Conservation (phyloP, 2,329 filamentous ascomycete genomes). For the Curvularia sp. region DNA sequence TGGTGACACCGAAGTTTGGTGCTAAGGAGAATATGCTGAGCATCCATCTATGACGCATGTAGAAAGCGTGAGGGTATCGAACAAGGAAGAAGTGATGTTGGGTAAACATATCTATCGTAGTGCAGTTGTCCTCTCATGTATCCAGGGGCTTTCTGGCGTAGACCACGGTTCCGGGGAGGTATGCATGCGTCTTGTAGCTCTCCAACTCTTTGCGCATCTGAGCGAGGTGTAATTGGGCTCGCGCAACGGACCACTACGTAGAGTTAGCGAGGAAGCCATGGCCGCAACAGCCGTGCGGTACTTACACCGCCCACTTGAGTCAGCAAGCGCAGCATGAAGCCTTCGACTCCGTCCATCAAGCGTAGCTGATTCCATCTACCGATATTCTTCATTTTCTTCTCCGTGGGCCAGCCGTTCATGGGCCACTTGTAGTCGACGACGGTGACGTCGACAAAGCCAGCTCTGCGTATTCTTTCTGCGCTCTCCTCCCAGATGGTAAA, state of each 20-base stretch:
- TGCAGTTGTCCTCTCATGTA: conserved; percentile 7
- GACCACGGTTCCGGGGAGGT: conserved; percentile 48
- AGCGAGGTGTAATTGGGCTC: conserved; percentile 49
- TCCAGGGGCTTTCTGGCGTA: conserved; percentile 47
- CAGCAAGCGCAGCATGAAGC: conserved; percentile 48
- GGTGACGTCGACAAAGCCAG: conserved; percentile 47
- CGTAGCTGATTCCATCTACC: conserved; percentile 49
- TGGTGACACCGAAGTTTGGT: neutral
- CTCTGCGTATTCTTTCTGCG: conserved; percentile 41
- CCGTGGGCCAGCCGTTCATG: conserved; percentile 46
- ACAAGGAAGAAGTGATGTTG: neutral
- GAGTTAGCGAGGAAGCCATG: neutral
- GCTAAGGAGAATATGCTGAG: neutral
- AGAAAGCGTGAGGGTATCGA: neutral
- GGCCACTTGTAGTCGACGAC: conserved; percentile 47
- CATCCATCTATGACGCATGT: neutral
- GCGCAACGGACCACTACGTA: conserved; percentile 41
- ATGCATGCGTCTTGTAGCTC: conserved; percentile 46
- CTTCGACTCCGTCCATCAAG: conserved; percentile 49
- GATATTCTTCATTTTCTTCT: conserved; percentile 46
- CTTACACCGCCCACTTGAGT: conserved; percentile 47
- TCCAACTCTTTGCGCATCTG: conserved; percentile 47
- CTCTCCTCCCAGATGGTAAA: conserved; percentile 48
- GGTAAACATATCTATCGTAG: neutral
- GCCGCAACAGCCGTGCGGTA: neutral